Evolutionary conservation across 192 early-diverging fungal species (phyloP).

Genomic region (Geranomyces michiganensis): DNA sequence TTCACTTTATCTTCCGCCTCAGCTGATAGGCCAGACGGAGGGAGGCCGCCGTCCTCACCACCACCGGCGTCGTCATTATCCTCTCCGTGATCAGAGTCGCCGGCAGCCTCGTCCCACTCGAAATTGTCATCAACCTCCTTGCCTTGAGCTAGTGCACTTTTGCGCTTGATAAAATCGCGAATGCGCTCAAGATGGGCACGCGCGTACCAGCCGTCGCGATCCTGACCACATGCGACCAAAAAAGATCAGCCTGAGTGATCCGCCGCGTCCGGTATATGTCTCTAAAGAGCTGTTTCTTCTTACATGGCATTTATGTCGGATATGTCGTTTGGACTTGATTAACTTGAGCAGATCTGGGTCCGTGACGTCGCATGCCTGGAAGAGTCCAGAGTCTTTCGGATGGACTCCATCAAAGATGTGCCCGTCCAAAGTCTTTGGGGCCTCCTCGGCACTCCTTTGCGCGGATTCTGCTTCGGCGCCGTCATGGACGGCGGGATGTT

Average conservation of each 20-base stretch:
- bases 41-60: background rate
- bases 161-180: conserved; percentile 39
- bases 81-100: conserved; percentile 19
- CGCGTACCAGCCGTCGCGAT: conserved; percentile 47
- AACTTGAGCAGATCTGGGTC: conserved; percentile 42
- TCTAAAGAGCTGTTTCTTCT: background rate
- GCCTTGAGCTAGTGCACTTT: conserved; percentile 31
- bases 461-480: too few relatives aligned
- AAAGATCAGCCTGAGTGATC: too few relatives aligned
- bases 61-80: background rate
- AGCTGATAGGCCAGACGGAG: background rate
- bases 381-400: conserved; percentile 22
- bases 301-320: conserved; percentile 36
- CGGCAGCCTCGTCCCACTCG: conserved; percentile 15
- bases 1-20: conserved; percentile 21
- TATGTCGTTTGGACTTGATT: conserved; percentile 22
- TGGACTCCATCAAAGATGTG: conserved; percentile 49
- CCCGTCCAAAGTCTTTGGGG: background rate
- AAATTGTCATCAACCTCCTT: conserved; percentile 21
- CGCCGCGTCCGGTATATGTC: background rate
- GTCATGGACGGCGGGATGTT: too few relatives aligned
- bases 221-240: conserved; percentile 4
- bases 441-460: too few relatives aligned
- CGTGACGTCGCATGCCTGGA: conserved; percentile 45
- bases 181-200: conserved; percentile 18